These are phyloP conservation scores for Metschnikowia kunwiensis DNA, from an alignment of 805 yeast species.

Conservation along the genomic window DNA sequence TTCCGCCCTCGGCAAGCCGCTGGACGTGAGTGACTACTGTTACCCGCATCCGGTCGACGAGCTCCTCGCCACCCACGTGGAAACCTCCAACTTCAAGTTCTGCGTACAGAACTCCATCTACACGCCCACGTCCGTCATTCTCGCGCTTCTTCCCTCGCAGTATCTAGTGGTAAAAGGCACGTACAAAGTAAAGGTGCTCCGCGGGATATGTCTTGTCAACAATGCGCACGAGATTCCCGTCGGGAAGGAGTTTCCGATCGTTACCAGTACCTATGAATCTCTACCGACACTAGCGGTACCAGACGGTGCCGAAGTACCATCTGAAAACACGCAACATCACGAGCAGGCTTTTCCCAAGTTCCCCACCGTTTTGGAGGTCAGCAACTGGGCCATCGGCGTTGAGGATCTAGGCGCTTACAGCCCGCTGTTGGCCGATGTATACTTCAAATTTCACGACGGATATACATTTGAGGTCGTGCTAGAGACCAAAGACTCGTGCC, in stretches of 20 bases:
- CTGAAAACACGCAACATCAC: constrained; percentile 17
- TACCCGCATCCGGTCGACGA: constrained; percentile 10
- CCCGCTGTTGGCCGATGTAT: constrained; percentile 45
- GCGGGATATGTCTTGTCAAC: constrained; percentile 49
- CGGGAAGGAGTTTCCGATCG: constrained; percentile 22
- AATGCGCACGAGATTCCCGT: constrained; percentile 30
- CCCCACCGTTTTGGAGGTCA: constrained; percentile 41
- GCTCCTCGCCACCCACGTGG: constrained; percentile 6
- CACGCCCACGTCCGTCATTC: constrained; percentile 11
- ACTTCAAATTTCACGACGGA: background rate
- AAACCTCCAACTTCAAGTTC: constrained; percentile 8
- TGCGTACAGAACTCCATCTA: constrained; percentile 12
- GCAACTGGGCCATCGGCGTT: constrained; percentile 41
- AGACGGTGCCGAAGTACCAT: constrained; percentile 26
- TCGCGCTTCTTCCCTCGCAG: constrained; percentile 46
- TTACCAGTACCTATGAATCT: constrained; percentile 35
- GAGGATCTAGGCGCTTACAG: constrained; percentile 41
- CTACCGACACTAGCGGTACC: constrained; percentile 45
- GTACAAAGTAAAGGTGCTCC: constrained; percentile 38
- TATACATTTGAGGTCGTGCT: constrained; percentile 15
- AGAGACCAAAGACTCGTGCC: background rate
- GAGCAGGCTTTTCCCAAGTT: constrained; percentile 31
- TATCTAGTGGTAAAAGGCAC: constrained; percentile 48
- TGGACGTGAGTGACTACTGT: constrained; percentile 7
- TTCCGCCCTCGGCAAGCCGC: constrained; percentile 13